These are phyloP conservation scores for Saccharomycopsis oosterbeekiorum DNA, from an alignment of 805 yeast species.

Conservation along the genomic window DNA sequence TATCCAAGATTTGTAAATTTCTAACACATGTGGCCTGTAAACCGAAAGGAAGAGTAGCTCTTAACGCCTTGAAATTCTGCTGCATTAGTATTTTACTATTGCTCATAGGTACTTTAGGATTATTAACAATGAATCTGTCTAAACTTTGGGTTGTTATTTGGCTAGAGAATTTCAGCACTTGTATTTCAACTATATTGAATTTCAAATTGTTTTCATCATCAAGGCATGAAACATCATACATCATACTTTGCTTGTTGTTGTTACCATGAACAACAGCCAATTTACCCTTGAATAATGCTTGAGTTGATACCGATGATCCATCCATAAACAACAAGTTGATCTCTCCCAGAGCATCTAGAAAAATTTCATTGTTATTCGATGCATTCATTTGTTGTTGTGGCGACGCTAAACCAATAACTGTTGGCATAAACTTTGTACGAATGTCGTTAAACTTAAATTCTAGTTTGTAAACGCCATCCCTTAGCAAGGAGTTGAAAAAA, in stretches of 20 bases:
- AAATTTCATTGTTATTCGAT: neutral
- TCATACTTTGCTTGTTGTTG: neutral
- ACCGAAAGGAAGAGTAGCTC: constrained; percentile 9
- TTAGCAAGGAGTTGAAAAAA: constrained; percentile 8
- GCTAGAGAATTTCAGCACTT: neutral
- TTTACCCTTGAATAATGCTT: constrained; percentile 1
- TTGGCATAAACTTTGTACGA: neutral
- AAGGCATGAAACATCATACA: neutral
- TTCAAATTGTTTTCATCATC: constrained; percentile 10
- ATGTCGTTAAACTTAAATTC: constrained; percentile 6
- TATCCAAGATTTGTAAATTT: constrained; percentile 9
- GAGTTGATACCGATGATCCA: constrained; percentile 5
- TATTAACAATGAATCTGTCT: constrained; percentile 2
- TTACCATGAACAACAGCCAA: neutral
- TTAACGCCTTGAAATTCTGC: constrained; percentile 7
- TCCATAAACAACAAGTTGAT: constrained; percentile 5
- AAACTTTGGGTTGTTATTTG: constrained; percentile 2
- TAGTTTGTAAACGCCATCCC: constrained; percentile 8
- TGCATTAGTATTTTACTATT: neutral
- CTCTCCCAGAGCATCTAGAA: constrained; percentile 11
- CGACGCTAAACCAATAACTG: neutral
- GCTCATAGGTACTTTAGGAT: neutral
- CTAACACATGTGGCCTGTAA: constrained; percentile 5
- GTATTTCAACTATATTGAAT: constrained; percentile 9
- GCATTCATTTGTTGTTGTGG: neutral